Evolutionary conservation across 2,329 filamentous ascomycete species (phyloP).

Genomic region (Endothia cerciana): DNA sequence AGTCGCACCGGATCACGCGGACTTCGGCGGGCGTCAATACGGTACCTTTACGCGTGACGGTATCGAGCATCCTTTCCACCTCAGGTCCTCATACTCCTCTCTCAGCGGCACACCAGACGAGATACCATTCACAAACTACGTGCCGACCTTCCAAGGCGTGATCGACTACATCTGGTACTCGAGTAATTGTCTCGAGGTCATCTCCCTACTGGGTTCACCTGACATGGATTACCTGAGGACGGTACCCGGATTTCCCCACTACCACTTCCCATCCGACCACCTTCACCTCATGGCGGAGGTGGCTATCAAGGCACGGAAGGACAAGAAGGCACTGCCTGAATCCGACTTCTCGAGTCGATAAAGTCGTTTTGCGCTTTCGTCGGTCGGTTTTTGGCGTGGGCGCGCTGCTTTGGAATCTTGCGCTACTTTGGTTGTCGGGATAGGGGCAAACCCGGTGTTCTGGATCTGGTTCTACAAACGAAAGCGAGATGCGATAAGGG

Average conservation of each 20-base stretch:
- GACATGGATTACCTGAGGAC: slow-evolving; percentile 83
- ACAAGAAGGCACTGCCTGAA: slow-evolving; percentile 70
- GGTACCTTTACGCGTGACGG: slow-evolving; percentile 91
- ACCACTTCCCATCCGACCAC: slow-evolving; percentile 93
- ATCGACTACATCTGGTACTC: slow-evolving; percentile 99
- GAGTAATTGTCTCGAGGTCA: slow-evolving; percentile 83
- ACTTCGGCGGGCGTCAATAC: slow-evolving; percentile 81
- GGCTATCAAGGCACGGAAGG: slow-evolving; percentile 84
- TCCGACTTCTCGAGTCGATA: slow-evolving; percentile 54
- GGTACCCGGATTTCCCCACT: slow-evolving; percentile 90
- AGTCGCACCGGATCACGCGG: slow-evolving; percentile 76
- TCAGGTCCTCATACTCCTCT: slow-evolving; percentile 86
- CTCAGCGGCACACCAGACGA: slow-evolving; percentile 83
- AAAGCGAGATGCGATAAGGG: slow-evolving; percentile 24
- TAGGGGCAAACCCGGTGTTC: slow-evolving; percentile 27
- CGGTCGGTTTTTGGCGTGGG: slow-evolving; percentile 16
- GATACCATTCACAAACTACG: slow-evolving; percentile 94
- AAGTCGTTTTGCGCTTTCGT: slow-evolving; percentile 21
- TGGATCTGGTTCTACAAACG: slow-evolving; percentile 28
- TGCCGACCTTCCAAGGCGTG: slow-evolving; percentile 86
- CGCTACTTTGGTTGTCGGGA: slow-evolving; percentile 28
- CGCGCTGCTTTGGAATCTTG: slow-evolving; percentile 25
- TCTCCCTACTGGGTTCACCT: slow-evolving; percentile 82
- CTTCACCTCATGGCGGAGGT: slow-evolving; percentile 89
- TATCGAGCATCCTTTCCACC: slow-evolving; percentile 90